These are phyloP conservation scores for Lycium barbarum DNA, from an alignment of 257 asterid genomes.

Conservation along the genomic window DNA sequence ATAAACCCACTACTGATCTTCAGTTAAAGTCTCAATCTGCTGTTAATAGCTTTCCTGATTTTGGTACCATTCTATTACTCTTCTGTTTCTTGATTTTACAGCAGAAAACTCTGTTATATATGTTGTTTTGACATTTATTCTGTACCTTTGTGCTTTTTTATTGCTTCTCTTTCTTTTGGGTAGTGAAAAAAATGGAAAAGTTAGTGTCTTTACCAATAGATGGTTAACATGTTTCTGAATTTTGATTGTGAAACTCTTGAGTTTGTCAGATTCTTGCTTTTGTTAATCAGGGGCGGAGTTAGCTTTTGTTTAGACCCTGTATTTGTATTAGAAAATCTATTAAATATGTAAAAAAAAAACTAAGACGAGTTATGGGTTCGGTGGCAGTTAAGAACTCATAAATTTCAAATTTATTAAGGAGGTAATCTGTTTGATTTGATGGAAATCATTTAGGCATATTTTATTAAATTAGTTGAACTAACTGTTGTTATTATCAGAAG, in stretches of 20 bases:
- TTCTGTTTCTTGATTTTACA: no score
- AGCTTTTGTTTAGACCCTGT: not conserved
- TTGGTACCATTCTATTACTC: constrained; percentile 33
- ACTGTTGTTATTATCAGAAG: not conserved
- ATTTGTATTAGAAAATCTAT: not conserved
- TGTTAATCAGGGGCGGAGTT: not conserved
- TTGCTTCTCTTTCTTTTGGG: not conserved
- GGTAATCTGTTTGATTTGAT: not conserved
- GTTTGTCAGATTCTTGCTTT: not conserved
- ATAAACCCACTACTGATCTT: constrained; percentile 36
- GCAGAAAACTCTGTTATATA: not conserved
- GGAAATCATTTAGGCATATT: constrained; percentile 15
- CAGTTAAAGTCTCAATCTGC: constrained; percentile 42
- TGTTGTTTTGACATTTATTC: not conserved
- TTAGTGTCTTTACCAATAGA: not conserved
- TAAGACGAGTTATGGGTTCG: not conserved
- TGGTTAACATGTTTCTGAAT: not conserved
- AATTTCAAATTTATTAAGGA: not conserved
- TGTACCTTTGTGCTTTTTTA: no score
- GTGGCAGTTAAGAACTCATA: not conserved
- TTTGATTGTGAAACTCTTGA: no score
- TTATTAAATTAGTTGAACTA: not conserved
- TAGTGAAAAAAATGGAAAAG: not conserved
- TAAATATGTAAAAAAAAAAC: no score
- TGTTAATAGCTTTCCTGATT: constrained; percentile 32